Base-by-base conservation (phyloP, 2,329 filamentous ascomycete species). In the Gliomastix tumulicola region DNA sequence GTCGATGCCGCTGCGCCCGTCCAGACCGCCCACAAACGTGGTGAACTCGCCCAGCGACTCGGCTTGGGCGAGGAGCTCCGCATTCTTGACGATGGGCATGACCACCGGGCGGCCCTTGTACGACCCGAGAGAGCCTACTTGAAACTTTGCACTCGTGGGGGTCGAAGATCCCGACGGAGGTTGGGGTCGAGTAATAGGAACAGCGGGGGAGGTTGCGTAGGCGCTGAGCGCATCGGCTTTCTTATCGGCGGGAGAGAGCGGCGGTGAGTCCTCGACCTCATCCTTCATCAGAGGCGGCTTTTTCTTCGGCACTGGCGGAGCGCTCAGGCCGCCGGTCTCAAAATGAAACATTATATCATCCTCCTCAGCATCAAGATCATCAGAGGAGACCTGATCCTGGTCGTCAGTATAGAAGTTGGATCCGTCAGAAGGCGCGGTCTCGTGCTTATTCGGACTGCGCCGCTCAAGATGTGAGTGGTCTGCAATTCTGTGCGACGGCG, bases 61-160 rank as follows among this genome's bases (percentile, higher is more conserved):
- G 3, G 70, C 70, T 44, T 62, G 59, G 18, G 65, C 68, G 39
- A 71, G 65, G 2, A 76, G 37, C 17, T 69, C 63, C 8, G 68
- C 61, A 34, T 70, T 63, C 33, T 62, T 63, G 32, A 77, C 63
- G 12, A 76, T 59, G 3, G 68, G 65, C 57, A 76, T 71, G 23
- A 64, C 59, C 33, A 78, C 66, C 12, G 71, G 63, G 16, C 63
- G 63, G 30, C 72, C 72, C 46, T 66, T 72, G 45, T 73, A 75
- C n/a, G 71, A 76, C 4, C 71, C 71, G 12, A 71, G 51, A 7
- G 67, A 69, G 15, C 62, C 61, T 17, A 59, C 50, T 30, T 59
- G 51, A 36, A 59, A 59, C 32, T 55, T 59, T 33, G 59, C 46
- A 5, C 46, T 46, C 4, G 59, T 51, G 10, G 57, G 50, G n/a